Base-by-base conservation (phyloP, 2,329 filamentous ascomycete genomes). In the Thelonectria discophora region DNA sequence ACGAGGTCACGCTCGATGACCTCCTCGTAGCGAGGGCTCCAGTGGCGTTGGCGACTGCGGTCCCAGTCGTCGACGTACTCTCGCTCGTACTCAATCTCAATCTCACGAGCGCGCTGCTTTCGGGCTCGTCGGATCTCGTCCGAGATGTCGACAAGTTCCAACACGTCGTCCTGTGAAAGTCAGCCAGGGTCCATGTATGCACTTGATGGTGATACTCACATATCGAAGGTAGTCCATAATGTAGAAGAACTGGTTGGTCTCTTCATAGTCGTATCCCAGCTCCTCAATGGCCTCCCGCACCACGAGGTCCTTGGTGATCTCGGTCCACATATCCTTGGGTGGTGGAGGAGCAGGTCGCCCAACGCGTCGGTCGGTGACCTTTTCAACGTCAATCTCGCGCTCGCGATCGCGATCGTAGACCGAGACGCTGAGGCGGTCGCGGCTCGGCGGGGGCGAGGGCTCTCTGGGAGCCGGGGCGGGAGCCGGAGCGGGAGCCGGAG, bases 241-340 rank as follows among this genome's bases (percentile, higher is more conserved):
- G 77, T 97, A 98, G 78, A 91, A 98, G 78, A 93, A 96, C 64
- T 85, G 87, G 55, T 93, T 90, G 0, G 92, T 95, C 82, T 98
- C 94, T 75, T 97, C 93, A 73, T 89, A 98, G 62, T 92, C 88
- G 77, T 97, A 98, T 3, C 92, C 92, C 73, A 89, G 80, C 71
- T 90, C 84, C 69, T 97, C 90, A 66, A 98, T 91, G 17, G 95
- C 95, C 74, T 97, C 93, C 54, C 90, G 88, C 60, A 90, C 84
- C 15, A 98, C 92, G 37, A 98, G 79, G 69, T 97, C 94, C 79
- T 97, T 97, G 47, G 94, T 97, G 69, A 99, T 93, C 78, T 98
- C 95, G 0, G 95, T 99, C 94, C 94, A 98, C 81, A 97, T 91
- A 62, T 90, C 87, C 58, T 86, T 84, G 32, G 84, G 79, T 53